A percentile compares a stretch with the other conserved stretches of the same genome.
These are phyloP conservation scores for Protoeuglena noctilucae DNA, from an alignment of 139 green algal genomes.

Conservation along the genomic window DNA sequence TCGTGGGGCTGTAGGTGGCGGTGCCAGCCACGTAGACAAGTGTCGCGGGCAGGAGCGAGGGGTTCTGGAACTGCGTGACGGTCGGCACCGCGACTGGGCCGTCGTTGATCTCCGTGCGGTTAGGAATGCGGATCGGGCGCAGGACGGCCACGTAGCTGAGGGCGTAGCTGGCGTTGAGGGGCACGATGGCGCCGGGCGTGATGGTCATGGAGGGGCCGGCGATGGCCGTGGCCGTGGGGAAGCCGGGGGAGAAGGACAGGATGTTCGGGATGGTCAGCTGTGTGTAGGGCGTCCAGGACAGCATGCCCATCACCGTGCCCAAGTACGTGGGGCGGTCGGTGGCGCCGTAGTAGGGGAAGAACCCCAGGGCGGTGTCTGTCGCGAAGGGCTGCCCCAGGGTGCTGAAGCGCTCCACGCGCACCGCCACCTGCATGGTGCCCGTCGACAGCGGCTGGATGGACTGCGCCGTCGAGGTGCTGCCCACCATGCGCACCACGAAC, in stretches of 20 bases:
- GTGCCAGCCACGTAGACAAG: background rate
- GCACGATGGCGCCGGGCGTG: background rate
- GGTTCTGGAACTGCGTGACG: background rate
- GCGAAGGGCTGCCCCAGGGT: background rate
- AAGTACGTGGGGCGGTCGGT: background rate
- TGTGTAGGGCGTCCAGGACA: background rate
- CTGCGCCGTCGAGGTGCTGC: too few species aligned
- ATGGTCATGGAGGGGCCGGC: background rate
- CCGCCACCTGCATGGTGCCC: background rate
- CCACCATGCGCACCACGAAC: background rate
- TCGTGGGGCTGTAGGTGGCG: background rate
- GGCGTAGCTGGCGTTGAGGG: background rate
- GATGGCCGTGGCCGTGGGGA: background rate
- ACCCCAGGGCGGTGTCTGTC: background rate
- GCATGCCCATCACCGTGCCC: too few species aligned
- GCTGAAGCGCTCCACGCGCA: background rate
- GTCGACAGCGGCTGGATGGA: too few species aligned
- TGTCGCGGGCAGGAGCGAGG: background rate
- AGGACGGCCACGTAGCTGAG: background rate
- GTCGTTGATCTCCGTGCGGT: too few species aligned
- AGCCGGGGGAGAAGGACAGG: background rate
- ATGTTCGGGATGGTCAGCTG: background rate
- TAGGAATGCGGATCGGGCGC: too few species aligned
- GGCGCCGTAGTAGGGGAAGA: background rate
- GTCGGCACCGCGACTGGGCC: background rate